phyloP scores from a whole-genome alignment of 306 rosid species.

The Sechiopsis laciniata region DNA sequence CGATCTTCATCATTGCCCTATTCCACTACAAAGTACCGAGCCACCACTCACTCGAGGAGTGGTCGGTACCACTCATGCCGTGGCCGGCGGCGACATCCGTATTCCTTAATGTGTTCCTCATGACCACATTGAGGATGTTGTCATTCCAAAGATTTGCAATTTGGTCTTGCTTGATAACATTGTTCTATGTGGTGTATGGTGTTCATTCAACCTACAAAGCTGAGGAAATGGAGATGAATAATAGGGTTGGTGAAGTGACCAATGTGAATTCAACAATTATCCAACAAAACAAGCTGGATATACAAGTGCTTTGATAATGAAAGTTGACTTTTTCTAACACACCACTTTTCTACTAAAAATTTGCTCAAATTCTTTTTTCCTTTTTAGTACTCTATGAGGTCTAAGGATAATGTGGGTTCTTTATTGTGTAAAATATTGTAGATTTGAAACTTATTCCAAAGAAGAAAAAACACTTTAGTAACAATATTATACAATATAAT shows the following conservation, averaged over 20 bases:
- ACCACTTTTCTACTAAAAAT: not conserved
- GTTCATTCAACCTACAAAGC: conserved; percentile 85
- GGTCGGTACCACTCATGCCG: conserved; percentile 90
- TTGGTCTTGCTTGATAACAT: conserved; percentile 55
- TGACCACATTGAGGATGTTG: conserved; percentile 47
- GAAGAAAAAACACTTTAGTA: not conserved
- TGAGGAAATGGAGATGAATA: conserved; percentile 47
- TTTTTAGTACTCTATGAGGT: not conserved
- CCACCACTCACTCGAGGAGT: conserved; percentile 24
- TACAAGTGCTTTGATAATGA: conserved; percentile 41
- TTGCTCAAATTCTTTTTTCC: not conserved
- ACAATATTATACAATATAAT: not conserved
- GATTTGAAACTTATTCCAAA: not conserved
- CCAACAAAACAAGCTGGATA: conserved; percentile 56
- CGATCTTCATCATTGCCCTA: conserved; percentile 44
- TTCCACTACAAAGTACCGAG: conserved; percentile 51
- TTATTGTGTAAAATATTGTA: conserved; percentile 3
- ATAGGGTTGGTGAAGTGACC: conserved; percentile 26
- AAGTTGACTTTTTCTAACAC: not conserved
- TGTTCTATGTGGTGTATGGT: conserved; percentile 80
- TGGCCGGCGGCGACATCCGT: conserved; percentile 82
- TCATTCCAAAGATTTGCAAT: conserved; percentile 65
- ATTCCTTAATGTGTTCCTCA: conserved; percentile 71
- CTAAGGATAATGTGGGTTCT: not conserved
- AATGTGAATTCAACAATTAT: conserved; percentile 30